Evolutionary conservation across 495 filamentous ascomycete species (phyloP).

Genomic region (Neurospora sp.): DNA sequence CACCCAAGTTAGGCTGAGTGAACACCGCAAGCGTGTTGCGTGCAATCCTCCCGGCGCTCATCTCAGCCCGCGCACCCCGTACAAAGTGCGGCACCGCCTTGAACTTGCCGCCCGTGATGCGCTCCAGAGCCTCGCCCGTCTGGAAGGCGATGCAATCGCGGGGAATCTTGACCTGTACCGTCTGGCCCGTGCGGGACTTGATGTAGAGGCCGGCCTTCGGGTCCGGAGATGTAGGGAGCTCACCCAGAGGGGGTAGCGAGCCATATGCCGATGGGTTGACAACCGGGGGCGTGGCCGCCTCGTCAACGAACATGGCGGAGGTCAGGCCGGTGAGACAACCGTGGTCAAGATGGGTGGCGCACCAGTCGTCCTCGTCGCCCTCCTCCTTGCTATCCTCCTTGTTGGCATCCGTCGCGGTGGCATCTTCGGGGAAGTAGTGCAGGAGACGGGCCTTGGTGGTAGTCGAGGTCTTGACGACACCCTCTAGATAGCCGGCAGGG

Average conservation of each 20-base stretch:
- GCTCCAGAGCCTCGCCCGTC: slow-evolving; percentile 83
- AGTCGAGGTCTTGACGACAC: slow-evolving; percentile 71
- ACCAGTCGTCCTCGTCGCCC: slow-evolving; percentile 82
- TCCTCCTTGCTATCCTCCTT: slow-evolving; percentile 40
- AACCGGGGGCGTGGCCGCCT: slow-evolving; percentile 42
- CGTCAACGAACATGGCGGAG: slow-evolving; percentile 91
- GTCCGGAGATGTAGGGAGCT: slow-evolving; percentile 67
- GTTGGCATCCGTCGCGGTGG: slow-evolving; percentile 16
- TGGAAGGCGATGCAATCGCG: slow-evolving; percentile 89
- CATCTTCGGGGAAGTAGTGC: slow-evolving; percentile 76
- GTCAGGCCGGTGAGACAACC: slow-evolving; percentile 92
- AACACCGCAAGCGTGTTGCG: slow-evolving; percentile 95
- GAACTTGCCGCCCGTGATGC: slow-evolving; percentile 81
- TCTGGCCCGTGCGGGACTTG: slow-evolving; percentile 64
- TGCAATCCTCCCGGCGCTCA: slow-evolving; percentile 47
- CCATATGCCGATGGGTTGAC: slow-evolving; percentile 17
- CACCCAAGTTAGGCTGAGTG: slow-evolving; percentile 88
- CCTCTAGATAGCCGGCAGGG: slow-evolving; percentile 66
- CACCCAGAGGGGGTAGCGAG: slow-evolving; percentile 40
- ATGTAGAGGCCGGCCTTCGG: slow-evolving; percentile 84
- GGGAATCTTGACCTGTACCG: slow-evolving; percentile 83
- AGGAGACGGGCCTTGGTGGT: slow-evolving; percentile 88
- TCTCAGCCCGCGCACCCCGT: slow-evolving; percentile 48
- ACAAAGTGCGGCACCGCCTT: slow-evolving; percentile 96
- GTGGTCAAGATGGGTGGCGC: slow-evolving; percentile 87